Percentiles rank a stretch among this genome's conserved stretches.
phyloP scores from a whole-genome alignment of 2,329 filamentous ascomycete species.

The Blumeria hordei region DNA sequence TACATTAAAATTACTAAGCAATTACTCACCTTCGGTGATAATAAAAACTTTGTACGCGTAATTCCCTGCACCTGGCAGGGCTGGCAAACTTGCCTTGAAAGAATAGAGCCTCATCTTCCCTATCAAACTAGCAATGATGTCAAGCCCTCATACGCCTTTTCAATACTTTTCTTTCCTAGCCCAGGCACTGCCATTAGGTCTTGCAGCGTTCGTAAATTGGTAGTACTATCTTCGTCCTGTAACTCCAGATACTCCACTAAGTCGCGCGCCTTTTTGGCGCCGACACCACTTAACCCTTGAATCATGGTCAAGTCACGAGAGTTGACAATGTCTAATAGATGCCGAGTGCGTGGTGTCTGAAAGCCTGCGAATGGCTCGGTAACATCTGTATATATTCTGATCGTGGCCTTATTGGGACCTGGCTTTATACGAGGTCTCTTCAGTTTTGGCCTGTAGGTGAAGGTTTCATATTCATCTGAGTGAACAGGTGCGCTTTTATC shows the following conservation, averaged over 20 bases:
- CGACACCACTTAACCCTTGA: constrained; percentile 42
- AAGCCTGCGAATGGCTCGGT: constrained; percentile 19
- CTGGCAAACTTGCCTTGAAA: no score
- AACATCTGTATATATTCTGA: constrained; percentile 15
- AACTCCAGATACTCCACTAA: constrained; percentile 30
- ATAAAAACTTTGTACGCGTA: no score
- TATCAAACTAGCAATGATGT: constrained; percentile 4
- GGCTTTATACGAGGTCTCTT: constrained; percentile 14
- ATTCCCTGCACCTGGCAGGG: no score
- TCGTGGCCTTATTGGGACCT: constrained; percentile 11
- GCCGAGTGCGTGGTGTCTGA: constrained; percentile 23
- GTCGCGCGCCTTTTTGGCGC: constrained; percentile 43
- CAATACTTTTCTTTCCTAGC: constrained; percentile 30
- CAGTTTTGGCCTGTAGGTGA: constrained; percentile 13
- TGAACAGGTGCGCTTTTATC: neutral
- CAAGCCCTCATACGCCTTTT: constrained; percentile 23
- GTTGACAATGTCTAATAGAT: constrained; percentile 9
- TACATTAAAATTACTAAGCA: no score
- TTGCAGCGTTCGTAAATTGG: constrained; percentile 22
- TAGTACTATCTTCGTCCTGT: constrained; percentile 18
- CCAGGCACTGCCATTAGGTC: constrained; percentile 30
- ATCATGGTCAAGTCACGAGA: constrained; percentile 39
- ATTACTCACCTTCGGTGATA: no score
- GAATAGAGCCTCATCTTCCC: no score
- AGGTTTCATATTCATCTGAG: constrained; percentile 5